Evolutionary conservation across 257 asterid species (phyloP).

Genomic region (Anisodus acutangulus): DNA sequence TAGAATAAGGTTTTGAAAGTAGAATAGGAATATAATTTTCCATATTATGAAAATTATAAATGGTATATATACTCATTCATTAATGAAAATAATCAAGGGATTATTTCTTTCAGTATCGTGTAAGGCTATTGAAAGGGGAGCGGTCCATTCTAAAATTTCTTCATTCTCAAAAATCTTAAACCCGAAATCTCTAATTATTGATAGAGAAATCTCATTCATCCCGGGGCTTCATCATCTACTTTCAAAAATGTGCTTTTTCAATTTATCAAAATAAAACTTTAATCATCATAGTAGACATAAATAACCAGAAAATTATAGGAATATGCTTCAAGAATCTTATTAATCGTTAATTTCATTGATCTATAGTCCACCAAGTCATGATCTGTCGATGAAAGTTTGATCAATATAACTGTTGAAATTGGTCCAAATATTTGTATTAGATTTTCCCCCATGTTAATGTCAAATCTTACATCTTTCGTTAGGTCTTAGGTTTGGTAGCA

Average conservation of each 20-base stretch:
- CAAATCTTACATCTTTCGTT: background rate
- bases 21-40: no score
- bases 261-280: background rate
- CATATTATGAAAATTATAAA: no score
- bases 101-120: background rate
- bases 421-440: background rate
- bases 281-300: background rate
- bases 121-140: background rate
- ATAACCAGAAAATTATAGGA: background rate
- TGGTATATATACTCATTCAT: no score
- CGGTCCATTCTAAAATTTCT: background rate
- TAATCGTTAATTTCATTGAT: background rate
- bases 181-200: no score
- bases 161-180: background rate
- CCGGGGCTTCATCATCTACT: background rate
- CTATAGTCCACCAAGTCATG: background rate
- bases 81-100: no score
- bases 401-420: background rate
- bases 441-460: background rate
- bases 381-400: background rate
- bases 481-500: constrained; percentile 8
- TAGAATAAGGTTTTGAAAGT: no score
- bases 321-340: background rate
- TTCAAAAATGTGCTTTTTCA: background rate
- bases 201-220: background rate